A percentile compares a stretch with the other conserved stretches of the same genome.
Evolutionary conservation across 306 rosid species (phyloP).

Genomic region (Alnus rubra): DNA sequence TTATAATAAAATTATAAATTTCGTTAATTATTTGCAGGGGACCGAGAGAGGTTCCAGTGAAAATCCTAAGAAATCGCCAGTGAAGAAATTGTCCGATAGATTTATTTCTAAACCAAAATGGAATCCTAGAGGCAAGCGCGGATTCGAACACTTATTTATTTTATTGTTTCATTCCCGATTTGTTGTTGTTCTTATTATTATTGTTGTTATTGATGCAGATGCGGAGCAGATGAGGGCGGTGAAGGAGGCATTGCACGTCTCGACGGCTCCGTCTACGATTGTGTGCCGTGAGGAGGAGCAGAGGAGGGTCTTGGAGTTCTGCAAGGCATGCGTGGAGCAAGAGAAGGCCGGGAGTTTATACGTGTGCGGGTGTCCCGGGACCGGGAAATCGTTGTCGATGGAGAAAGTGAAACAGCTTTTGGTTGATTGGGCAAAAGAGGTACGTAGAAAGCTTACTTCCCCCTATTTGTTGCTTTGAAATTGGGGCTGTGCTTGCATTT

Average conservation of each 20-base stretch:
- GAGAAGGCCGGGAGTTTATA: constrained; percentile 81
- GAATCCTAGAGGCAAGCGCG: constrained; percentile 64
- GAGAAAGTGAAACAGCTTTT: constrained; percentile 62
- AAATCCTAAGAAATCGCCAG: constrained; percentile 22
- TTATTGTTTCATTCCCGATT: not conserved
- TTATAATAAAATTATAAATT: not conserved
- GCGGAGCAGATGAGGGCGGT: constrained; percentile 53
- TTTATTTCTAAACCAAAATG: constrained; percentile 41
- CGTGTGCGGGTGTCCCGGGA: constrained; percentile 89
- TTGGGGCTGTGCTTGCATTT: not conserved
- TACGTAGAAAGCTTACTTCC: not conserved
- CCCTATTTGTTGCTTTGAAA: not conserved
- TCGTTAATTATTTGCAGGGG: constrained; percentile 36
- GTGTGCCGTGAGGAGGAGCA: constrained; percentile 84
- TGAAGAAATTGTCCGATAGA: constrained; percentile 14
- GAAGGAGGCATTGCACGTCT: constrained; percentile 78
- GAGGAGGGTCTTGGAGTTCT: constrained; percentile 64
- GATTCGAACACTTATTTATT: not conserved
- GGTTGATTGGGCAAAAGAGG: constrained; percentile 70
- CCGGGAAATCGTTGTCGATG: constrained; percentile 80
- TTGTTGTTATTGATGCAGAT: constrained; percentile 39
- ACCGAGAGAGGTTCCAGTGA: constrained; percentile 20
- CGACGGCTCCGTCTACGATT: constrained; percentile 57
- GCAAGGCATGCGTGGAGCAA: constrained; percentile 62
- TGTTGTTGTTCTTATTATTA: not conserved